phyloP scores from a whole-genome alignment of 1,284 basidiomycete genomes.

The Calocybe gambosa region DNA sequence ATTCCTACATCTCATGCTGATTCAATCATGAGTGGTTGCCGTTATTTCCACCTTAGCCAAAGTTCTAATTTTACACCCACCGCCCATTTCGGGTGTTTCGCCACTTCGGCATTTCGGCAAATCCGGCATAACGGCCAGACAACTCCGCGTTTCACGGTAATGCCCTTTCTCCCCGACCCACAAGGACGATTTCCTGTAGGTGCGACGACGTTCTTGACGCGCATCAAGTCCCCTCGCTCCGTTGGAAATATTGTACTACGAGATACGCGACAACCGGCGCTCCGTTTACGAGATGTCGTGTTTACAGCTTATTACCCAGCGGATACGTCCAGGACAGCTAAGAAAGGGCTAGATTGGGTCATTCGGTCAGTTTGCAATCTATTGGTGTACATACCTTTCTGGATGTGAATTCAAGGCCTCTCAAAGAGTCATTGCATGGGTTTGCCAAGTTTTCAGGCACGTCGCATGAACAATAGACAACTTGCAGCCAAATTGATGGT shows the following conservation, averaged over 20 bases:
- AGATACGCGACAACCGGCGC: conserved; percentile 26
- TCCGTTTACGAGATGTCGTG: conserved; percentile 48
- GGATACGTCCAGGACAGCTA: conserved; percentile 20
- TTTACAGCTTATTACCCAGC: conserved; percentile 60
- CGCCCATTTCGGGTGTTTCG: background rate
- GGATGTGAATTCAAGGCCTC: conserved; percentile 29
- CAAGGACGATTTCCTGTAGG: conserved; percentile 47
- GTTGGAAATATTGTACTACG: conserved; percentile 38
- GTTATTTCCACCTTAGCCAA: background rate
- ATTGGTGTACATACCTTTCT: background rate
- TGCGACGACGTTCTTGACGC: conserved; percentile 43
- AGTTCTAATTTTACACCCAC: background rate
- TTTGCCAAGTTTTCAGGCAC: conserved; percentile 38
- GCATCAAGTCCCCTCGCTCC: conserved; percentile 29
- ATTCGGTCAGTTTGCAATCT: conserved; percentile 32
- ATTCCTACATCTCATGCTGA: too few relatives aligned
- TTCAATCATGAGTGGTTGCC: background rate
- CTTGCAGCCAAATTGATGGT: background rate
- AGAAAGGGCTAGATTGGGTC: conserved; percentile 46
- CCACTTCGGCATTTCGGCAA: background rate
- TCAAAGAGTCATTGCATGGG: conserved; percentile 36
- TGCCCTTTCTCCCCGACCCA: conserved; percentile 39
- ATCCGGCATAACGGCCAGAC: background rate
- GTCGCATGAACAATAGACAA: background rate
- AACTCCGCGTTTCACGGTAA: conserved; percentile 8